Percentiles rank a stretch among this genome's conserved stretches.
Evolutionary conservation across 176 grass and related monocot genomes (phyloP).

Genomic region (Elymus sibiricus): DNA sequence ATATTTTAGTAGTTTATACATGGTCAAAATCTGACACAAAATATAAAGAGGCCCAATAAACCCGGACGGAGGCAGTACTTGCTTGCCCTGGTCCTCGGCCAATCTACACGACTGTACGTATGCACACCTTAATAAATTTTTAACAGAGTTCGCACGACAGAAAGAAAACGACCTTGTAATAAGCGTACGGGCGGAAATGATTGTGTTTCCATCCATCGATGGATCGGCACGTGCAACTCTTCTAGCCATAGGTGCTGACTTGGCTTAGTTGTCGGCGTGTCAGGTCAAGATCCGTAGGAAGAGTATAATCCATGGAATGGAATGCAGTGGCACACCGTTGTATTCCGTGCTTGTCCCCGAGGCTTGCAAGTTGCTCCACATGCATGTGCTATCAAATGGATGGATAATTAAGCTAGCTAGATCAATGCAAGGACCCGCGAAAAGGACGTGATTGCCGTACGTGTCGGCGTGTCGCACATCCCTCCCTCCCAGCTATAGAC

Average conservation of each 20-base stretch:
- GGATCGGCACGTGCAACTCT: not conserved
- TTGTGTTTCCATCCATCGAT: not conserved
- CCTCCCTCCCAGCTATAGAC: too few relatives aligned
- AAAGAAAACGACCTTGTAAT: not conserved
- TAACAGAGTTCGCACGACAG: not conserved
- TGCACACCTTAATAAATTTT: too few relatives aligned
- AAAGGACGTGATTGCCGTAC: too few relatives aligned
- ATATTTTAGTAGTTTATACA: too few relatives aligned
- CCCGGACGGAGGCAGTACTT: not conserved
- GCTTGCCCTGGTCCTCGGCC: not conserved
- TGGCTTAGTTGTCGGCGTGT: not conserved
- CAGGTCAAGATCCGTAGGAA: not conserved
- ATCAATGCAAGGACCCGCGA: not conserved
- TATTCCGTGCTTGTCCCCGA: not conserved
- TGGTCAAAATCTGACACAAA: too few relatives aligned
- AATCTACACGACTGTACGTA: not conserved
- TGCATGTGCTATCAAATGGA: not conserved
- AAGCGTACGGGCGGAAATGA: not conserved
- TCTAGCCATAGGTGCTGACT: not conserved
- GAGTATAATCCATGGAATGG: not conserved
- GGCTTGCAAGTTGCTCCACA: not conserved
- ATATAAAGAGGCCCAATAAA: too few relatives aligned
- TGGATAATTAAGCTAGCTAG: not conserved
- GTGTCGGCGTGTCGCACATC: too few relatives aligned
- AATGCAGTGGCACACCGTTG: not conserved